Evolutionary conservation across 164 flowering plant genomes (phyloP), one percentile per base, ranked within the genome.

Genomic region (Cinnamomum micranthum): DNA sequence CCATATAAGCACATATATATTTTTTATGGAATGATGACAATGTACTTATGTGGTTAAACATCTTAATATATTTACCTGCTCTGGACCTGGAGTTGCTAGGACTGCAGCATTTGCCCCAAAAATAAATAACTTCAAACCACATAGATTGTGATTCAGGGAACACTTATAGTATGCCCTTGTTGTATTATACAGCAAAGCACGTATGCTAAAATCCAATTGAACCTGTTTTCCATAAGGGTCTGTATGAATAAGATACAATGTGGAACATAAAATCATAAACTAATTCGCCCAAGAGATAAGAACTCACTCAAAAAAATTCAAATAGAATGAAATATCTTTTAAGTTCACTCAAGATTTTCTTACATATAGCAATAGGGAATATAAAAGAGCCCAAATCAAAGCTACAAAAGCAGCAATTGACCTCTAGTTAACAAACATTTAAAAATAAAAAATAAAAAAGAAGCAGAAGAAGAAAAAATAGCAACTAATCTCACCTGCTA

Each of bases 161-260:
- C 95, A 91, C 73, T 78, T 86, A 84, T 78, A 78, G 73, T 78
- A 84, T 19, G 93, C 88, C 17, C 77, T 60, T 24, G 83, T 84
- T 52, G 92, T 88, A 77, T 91, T 82, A 77, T 89, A 88, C 63
- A 83, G 31, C 10, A 82, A 11, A 63, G 90, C 83, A 59, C 60
- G 84, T 22, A 91, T 58, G n/a, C 75, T 77, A 63, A 89, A 68
- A 11, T 83, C 74, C 78, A 91, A 71, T 50, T 85, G 71, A 50
- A 89, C 88, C 95, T 91, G 91, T 73, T 58, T 41, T 11, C 27
- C 41, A 71, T 12, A 67, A 59, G 50, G 73, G 47, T 28, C 25
- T 15, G 22, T 31, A 31, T 47, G 25, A 73, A 63, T 68, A 25
- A 67, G 71, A 55, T 11, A 15, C 60, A 55, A 15, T 17, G 17